Percentiles rank a stretch among this genome's conserved stretches.
Conservation (phyloP, 306 rosid species). For the Carpinus fangiana region DNA sequence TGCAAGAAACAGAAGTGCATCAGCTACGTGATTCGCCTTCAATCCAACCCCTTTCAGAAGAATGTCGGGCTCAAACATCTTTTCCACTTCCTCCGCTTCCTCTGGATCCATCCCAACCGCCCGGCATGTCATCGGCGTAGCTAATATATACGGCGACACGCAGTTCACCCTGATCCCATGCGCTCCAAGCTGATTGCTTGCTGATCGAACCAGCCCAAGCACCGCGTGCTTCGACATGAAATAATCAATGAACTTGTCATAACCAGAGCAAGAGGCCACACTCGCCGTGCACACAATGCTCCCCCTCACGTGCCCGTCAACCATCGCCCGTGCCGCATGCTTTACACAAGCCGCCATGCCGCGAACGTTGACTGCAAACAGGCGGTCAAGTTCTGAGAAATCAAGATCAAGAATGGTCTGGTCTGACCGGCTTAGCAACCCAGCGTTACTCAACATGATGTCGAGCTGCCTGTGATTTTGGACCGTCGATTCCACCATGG, state of each 20-base stretch:
- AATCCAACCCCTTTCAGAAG: conserved; percentile 38
- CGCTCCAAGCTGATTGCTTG: conserved; percentile 47
- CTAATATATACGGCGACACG: conserved; percentile 47
- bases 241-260: too few relatives aligned
- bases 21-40: conserved; percentile 38
- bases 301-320: conserved; percentile 43
- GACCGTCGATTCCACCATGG: conserved; percentile 36
- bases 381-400: conserved; percentile 26
- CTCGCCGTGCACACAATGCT: conserved; percentile 56
- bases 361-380: conserved; percentile 27
- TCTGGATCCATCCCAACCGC: background rate
- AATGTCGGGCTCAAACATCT: too few relatives aligned
- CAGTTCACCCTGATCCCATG: conserved; percentile 54
- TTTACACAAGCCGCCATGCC: conserved; percentile 52
- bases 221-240: conserved; percentile 56
- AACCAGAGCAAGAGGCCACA: too few relatives aligned
- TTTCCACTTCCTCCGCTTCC: background rate
- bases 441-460: conserved; percentile 67
- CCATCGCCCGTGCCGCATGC: conserved; percentile 56
- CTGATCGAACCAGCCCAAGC: conserved; percentile 41
- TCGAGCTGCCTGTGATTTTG: conserved; percentile 37
- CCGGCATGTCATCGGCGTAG: conserved; percentile 33
- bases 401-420: conserved; percentile 46
- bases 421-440: conserved; percentile 13
- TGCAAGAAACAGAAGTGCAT: conserved; percentile 45